Conservation (phyloP, 257 asterid species). For the Linderniella brevidens region DNA sequence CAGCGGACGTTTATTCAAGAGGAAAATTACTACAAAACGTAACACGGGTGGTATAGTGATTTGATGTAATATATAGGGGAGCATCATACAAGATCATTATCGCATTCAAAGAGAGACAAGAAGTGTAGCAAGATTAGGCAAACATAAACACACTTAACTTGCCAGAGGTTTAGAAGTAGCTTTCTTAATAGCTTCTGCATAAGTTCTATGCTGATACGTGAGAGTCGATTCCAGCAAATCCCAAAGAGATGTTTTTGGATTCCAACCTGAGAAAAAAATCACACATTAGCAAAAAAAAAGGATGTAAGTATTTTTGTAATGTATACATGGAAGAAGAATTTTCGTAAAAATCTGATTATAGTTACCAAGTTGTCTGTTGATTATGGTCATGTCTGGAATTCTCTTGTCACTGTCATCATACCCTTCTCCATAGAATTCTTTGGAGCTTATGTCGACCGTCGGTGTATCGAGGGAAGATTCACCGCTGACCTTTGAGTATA, state of each 20-base stretch:
- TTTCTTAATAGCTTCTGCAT: slow-evolving; percentile 58
- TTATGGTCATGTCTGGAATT: slow-evolving; percentile 69
- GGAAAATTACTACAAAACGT: no score
- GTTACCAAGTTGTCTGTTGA: slow-evolving; percentile 62
- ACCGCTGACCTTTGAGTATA: slow-evolving; percentile 54
- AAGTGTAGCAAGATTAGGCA: slow-evolving; percentile 2
- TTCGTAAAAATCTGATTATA: slow-evolving; percentile 1
- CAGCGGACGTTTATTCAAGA: no score
- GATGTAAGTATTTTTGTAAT: no score
- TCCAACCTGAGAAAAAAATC: slow-evolving; percentile 31
- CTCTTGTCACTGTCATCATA: slow-evolving; percentile 70
- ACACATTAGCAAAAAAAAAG: neutral
- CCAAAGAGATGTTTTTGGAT: slow-evolving; percentile 57
- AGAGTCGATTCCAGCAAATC: slow-evolving; percentile 66
- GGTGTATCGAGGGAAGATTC: slow-evolving; percentile 40
- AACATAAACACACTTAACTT: slow-evolving; percentile 15
- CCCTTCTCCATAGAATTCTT: slow-evolving; percentile 65
- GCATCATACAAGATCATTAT: no score
- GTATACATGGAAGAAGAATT: neutral
- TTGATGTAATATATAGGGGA: no score
- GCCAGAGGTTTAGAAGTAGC: slow-evolving; percentile 46
- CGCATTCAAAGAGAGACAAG: no score
- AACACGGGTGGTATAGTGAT: no score
- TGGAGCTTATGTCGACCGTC: slow-evolving; percentile 50
- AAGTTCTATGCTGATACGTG: slow-evolving; percentile 60